Conservation (phyloP, 1,284 basidiomycete species). For the Peniophora sp. region DNA sequence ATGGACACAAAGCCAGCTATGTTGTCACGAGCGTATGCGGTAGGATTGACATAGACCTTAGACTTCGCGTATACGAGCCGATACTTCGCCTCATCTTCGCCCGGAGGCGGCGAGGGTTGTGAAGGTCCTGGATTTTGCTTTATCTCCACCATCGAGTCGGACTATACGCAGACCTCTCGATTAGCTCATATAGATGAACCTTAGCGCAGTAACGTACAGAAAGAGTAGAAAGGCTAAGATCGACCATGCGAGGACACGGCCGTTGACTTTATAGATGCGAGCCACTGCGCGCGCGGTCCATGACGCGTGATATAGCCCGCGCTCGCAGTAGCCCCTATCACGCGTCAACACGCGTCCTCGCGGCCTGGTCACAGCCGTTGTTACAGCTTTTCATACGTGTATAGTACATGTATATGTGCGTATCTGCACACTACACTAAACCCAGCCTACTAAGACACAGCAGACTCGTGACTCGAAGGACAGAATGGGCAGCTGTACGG, state of each 20-base stretch:
- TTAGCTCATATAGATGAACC: background rate
- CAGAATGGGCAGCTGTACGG: too few relatives aligned
- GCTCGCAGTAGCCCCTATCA: too few relatives aligned
- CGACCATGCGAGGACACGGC: background rate
- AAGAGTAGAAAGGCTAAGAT: constrained; percentile 6
- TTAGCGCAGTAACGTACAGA: constrained; percentile 10
- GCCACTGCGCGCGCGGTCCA: too few relatives aligned
- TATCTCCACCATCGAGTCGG: constrained; percentile 77
- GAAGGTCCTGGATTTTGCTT: constrained; percentile 32
- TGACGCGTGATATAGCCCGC: too few relatives aligned
- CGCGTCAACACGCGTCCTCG: too few relatives aligned
- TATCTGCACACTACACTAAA: too few relatives aligned
- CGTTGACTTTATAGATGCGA: too few relatives aligned
- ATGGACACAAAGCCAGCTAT: constrained; percentile 88
- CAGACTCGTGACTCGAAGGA: too few relatives aligned
- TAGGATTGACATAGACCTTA: constrained; percentile 92
- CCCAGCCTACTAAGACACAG: too few relatives aligned
- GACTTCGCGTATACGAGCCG: constrained; percentile 83
- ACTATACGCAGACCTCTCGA: constrained; percentile 25
- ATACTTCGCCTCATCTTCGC: constrained; percentile 51
- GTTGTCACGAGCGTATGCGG: constrained; percentile 86
- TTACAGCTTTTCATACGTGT: too few relatives aligned
- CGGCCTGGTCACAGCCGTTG: too few relatives aligned
- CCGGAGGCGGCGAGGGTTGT: constrained; percentile 11
- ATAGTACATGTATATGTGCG: too few relatives aligned